phyloP scores from a whole-genome alignment of 2,329 filamentous ascomycete species.

The Diaporthe amygdali region DNA sequence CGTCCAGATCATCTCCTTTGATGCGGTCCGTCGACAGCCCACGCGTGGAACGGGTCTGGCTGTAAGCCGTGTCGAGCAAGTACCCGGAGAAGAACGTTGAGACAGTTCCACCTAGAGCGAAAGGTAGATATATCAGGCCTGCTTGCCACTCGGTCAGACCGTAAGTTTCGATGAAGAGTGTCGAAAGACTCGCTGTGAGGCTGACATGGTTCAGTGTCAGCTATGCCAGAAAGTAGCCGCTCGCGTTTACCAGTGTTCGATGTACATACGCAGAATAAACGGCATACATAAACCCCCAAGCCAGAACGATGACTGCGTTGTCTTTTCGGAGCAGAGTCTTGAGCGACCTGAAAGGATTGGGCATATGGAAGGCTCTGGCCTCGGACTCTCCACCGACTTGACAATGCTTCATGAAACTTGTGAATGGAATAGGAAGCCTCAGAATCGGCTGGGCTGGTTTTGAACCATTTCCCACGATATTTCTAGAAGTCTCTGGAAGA shows the following conservation, averaged over 20 bases:
- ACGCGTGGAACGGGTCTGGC: background rate
- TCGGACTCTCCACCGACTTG: background rate
- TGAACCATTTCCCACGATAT: slow-evolving; percentile 37
- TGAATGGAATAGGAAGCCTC: background rate
- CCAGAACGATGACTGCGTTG: background rate
- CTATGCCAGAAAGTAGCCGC: background rate
- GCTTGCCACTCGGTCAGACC: background rate
- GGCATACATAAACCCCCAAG: background rate
- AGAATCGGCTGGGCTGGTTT: background rate
- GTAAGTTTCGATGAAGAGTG: background rate
- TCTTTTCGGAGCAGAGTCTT: background rate
- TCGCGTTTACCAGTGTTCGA: background rate
- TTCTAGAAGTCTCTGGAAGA: slow-evolving; percentile 39
- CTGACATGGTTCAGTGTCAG: background rate
- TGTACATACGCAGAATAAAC: background rate
- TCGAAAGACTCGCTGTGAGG: background rate
- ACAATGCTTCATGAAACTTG: background rate
- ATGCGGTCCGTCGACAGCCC: slow-evolving; percentile 54
- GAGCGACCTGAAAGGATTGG: background rate
- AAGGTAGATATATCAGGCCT: background rate
- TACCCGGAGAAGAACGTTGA: background rate
- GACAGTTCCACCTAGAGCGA: background rate
- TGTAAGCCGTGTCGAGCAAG: background rate
- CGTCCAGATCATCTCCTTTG: slow-evolving; percentile 40
- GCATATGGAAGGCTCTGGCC: background rate